Evolutionary conservation across 2,329 filamentous ascomycete genomes (phyloP).

Genomic region (Calonectria pauciramosa): DNA sequence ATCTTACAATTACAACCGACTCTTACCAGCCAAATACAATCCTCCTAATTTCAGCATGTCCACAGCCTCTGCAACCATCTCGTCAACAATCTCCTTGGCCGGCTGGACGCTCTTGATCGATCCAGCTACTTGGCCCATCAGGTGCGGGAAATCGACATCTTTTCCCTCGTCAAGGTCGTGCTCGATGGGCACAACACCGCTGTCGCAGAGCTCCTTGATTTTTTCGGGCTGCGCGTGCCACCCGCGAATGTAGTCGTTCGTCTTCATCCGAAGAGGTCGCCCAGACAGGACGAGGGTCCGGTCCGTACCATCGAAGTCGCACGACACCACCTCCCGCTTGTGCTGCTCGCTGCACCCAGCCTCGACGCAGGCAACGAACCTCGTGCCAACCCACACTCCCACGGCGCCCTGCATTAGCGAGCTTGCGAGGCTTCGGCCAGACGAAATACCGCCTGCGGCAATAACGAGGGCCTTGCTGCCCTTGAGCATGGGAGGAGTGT

Average conservation of each 20-base stretch:
- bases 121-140: slow-evolving; percentile 95
- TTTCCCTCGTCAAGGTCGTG: slow-evolving; percentile 86
- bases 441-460: slow-evolving; percentile 88
- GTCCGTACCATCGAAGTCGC: slow-evolving; percentile 83
- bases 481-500: slow-evolving; percentile 77
- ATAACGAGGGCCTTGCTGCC: slow-evolving; percentile 83
- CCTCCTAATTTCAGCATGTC: slow-evolving; percentile 74
- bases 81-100: slow-evolving; percentile 85
- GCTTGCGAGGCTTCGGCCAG: slow-evolving; percentile 84
- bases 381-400: slow-evolving; percentile 94
- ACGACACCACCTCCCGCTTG: slow-evolving; percentile 87
- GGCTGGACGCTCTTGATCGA: slow-evolving; percentile 83
- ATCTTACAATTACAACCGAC: slow-evolving; percentile 54
- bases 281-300: slow-evolving; percentile 87
- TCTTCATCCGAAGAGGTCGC: slow-evolving; percentile 82
- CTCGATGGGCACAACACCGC: slow-evolving; percentile 84
- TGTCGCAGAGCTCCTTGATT: slow-evolving; percentile 81
- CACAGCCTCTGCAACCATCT: slow-evolving; percentile 87
- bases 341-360: slow-evolving; percentile 85
- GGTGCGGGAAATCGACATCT: slow-evolving; percentile 86
- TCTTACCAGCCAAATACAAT: slow-evolving; percentile 67
- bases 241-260: slow-evolving; percentile 84
- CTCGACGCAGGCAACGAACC: slow-evolving; percentile 88
- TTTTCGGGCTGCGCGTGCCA: slow-evolving; percentile 85
- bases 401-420: slow-evolving; percentile 89